phyloP scores from a whole-genome alignment of 176 grass and related monocot species.

The Rhynchospora tenuis region DNA sequence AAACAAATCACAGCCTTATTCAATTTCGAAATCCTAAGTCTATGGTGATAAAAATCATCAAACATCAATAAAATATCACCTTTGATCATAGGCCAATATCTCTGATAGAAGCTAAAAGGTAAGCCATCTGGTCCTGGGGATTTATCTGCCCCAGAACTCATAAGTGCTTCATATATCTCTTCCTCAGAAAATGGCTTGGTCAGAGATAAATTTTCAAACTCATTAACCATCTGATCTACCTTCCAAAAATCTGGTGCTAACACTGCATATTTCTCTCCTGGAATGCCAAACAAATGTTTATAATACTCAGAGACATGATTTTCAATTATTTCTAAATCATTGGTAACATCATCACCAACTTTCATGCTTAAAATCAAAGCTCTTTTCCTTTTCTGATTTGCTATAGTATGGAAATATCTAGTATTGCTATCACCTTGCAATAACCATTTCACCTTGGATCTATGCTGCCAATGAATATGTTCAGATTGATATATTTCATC shows the following conservation, averaged over 20 bases:
- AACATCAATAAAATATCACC: background rate
- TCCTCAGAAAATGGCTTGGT: background rate
- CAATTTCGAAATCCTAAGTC: background rate
- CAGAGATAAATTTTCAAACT: accelerated
- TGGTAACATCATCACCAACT: background rate
- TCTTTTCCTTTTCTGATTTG: background rate
- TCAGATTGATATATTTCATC: background rate
- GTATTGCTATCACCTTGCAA: background rate
- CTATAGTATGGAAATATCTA: background rate
- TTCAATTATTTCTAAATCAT: background rate
- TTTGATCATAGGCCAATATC: background rate
- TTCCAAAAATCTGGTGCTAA: background rate
- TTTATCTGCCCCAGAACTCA: too few relatives aligned
- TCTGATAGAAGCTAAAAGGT: background rate
- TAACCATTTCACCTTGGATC: background rate
- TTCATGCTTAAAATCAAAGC: background rate
- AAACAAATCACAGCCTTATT: background rate
- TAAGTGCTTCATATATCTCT: background rate
- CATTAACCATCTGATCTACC: background rate
- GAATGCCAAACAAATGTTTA: background rate
- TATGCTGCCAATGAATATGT: background rate
- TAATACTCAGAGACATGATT: background rate
- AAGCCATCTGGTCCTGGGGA: background rate
- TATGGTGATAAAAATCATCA: background rate
- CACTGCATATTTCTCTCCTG: background rate